Evolutionary conservation across 768 basidiomycete species (phyloP).

Genomic region (Mycena latifolia): DNA sequence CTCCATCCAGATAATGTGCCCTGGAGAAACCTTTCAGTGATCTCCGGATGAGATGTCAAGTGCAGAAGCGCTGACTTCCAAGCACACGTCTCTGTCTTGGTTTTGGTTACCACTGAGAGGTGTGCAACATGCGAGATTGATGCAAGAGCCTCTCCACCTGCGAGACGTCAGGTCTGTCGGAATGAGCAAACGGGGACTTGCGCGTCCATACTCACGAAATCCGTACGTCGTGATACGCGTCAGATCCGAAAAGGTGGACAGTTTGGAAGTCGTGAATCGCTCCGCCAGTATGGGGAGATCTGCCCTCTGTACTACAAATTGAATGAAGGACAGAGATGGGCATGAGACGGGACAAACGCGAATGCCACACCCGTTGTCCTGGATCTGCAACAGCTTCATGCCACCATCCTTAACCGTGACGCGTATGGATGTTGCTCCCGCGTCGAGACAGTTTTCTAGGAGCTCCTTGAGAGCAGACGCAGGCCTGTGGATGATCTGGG

Average conservation of each 20-base stretch:
- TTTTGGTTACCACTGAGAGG: conserved; percentile 92
- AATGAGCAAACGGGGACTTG: neutral
- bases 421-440: conserved; percentile 87
- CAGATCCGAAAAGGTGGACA: conserved; percentile 88
- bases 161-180: neutral
- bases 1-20: conserved; percentile 86
- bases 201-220: conserved; percentile 69
- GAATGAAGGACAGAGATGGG: neutral
- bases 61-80: conserved; percentile 83
- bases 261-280: conserved; percentile 95
- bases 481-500: conserved; percentile 88
- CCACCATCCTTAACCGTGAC: conserved; percentile 96
- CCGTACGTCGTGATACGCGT: conserved; percentile 91
- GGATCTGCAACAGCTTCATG: conserved; percentile 93
- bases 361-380: conserved; percentile 97
- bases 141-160: conserved; percentile 86
- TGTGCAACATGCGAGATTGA: conserved; percentile 96
- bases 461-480: conserved; percentile 97
- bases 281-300: conserved; percentile 94
- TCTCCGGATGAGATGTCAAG: neutral
- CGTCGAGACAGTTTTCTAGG: conserved; percentile 96
- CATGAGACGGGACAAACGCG: conserved; percentile 64
- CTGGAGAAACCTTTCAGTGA: conserved; percentile 53
- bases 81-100: conserved; percentile 82
- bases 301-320: conserved; percentile 65